Evolutionary conservation across 495 filamentous ascomycete species (phyloP).

Genomic region (Clavariopsis aquatica): DNA sequence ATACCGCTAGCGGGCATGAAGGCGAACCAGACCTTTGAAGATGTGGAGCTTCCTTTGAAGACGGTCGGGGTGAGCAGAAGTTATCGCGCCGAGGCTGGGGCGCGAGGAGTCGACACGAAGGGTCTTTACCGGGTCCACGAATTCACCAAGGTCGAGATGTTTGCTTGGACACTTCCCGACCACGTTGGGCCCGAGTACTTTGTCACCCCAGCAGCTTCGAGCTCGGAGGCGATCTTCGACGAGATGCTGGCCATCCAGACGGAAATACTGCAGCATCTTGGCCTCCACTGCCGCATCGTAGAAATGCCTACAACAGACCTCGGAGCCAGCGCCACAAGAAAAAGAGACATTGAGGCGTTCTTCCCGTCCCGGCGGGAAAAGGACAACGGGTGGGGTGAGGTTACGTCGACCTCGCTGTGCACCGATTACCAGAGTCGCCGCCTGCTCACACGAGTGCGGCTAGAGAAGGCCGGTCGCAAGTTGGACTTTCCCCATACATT

Average conservation of each 20-base stretch:
- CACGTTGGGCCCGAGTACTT: constrained; percentile 27
- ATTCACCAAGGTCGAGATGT: constrained; percentile 98
- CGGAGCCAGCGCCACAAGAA: constrained; percentile 80
- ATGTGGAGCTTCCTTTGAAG: constrained; percentile 68
- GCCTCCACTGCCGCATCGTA: constrained; percentile 82
- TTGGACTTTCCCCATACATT: constrained; percentile 69
- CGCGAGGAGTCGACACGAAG: constrained; percentile 84
- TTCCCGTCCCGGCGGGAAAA: constrained; percentile 77
- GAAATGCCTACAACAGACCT: constrained; percentile 91
- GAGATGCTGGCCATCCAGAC: constrained; percentile 84
- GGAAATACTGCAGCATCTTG: constrained; percentile 72
- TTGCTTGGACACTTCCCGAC: constrained; percentile 73
- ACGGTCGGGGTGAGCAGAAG: constrained; percentile 80
- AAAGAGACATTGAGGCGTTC: constrained; percentile 89
- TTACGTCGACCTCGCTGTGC: constrained; percentile 86
- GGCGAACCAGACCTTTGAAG: constrained; percentile 67
- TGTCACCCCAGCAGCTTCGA: constrained; percentile 10
- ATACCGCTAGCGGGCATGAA: constrained; percentile 92
- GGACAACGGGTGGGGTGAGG: constrained; percentile 88
- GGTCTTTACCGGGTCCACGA: constrained; percentile 98
- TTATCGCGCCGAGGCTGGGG: constrained; percentile 92
- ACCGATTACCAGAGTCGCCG: constrained; percentile 91
- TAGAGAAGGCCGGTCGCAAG: constrained; percentile 50
- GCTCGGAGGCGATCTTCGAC: constrained; percentile 58
- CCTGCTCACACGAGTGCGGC: constrained; percentile 67